Evolutionary conservation across 106 monocot genomes (phyloP).

Genomic region (Xerophyta viscosa): DNA sequence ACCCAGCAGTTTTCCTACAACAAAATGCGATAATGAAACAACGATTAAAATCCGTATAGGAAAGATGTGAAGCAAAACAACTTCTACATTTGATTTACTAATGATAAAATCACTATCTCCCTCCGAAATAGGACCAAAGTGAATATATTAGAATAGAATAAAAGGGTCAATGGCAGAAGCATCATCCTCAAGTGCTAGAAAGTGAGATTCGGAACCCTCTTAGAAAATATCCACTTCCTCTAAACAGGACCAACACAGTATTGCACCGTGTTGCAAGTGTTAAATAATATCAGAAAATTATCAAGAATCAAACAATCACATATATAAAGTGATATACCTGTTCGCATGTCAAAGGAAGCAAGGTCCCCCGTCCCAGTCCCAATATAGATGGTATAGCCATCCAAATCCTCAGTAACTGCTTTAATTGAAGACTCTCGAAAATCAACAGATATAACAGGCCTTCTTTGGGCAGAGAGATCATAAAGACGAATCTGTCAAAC

Average conservation of each 20-base stretch:
- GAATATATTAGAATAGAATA: no score
- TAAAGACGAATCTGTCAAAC: conserved; percentile 66
- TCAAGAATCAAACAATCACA: not conserved
- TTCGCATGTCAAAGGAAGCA: conserved; percentile 90
- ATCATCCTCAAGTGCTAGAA: no score
- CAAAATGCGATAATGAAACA: not conserved
- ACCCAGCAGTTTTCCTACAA: conserved; percentile 82
- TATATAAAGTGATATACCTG: conserved; percentile 68
- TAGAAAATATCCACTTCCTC: no score
- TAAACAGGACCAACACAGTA: no score
- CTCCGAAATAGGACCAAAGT: no score
- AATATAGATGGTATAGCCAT: conserved; percentile 68
- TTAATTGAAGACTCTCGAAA: conserved; percentile 78
- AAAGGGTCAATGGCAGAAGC: no score
- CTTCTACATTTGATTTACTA: not conserved
- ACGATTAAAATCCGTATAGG: not conserved
- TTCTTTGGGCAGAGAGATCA: conserved; percentile 87
- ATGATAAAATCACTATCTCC: no score
- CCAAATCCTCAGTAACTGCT: conserved; percentile 49
- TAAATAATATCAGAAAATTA: not conserved
- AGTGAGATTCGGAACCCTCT: no score
- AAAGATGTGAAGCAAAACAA: not conserved
- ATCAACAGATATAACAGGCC: conserved; percentile 68
- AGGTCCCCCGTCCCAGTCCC: conserved; percentile 87
- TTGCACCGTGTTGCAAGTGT: no score